A percentile compares a stretch with the other conserved stretches of the same genome.
These are phyloP conservation scores for Fonsecaea multimorphosa DNA, from an alignment of 2,329 filamentous ascomycete species.

Conservation along the genomic window DNA sequence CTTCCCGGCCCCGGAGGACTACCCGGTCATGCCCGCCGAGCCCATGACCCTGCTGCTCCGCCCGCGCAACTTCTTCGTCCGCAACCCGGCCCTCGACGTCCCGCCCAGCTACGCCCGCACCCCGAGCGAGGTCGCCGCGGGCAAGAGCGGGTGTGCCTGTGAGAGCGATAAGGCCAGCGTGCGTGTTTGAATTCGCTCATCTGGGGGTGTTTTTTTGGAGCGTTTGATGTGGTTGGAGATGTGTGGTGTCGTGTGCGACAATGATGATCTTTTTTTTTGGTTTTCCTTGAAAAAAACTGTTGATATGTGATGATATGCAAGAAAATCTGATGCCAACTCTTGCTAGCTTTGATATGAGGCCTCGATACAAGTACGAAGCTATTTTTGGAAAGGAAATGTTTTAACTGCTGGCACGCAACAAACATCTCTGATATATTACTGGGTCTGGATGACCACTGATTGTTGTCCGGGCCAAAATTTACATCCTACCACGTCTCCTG, in stretches of 20 bases:
- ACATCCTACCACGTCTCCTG: constrained; percentile 70
- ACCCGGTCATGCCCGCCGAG: constrained; percentile 88
- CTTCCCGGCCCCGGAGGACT: constrained; percentile 88
- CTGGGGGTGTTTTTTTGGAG: too few relatives aligned
- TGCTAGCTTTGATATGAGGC: neutral
- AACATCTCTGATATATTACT: neutral
- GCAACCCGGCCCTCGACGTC: constrained; percentile 81
- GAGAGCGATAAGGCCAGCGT: constrained; percentile 47
- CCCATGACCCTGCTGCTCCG: constrained; percentile 80
- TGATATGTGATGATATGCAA: neutral
- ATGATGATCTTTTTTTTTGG: neutral
- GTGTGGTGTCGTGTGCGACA: neutral
- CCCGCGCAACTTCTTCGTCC: constrained; percentile 80
- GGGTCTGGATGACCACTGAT: neutral
- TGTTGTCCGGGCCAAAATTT: too few relatives aligned
- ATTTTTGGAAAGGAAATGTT: neutral
- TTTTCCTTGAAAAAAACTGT: too few relatives aligned
- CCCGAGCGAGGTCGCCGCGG: constrained; percentile 69
- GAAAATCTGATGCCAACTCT: neutral
- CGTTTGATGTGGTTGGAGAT: too few relatives aligned
- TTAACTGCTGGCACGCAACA: neutral
- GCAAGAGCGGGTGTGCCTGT: constrained; percentile 45
- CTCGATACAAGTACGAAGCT: neutral
- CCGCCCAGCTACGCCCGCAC: constrained; percentile 75
- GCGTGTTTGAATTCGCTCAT: constrained; percentile 44